Evolutionary conservation across 83 land plant genomes (phyloP).

Genomic region (Diphasiastrum complanatum): DNA sequence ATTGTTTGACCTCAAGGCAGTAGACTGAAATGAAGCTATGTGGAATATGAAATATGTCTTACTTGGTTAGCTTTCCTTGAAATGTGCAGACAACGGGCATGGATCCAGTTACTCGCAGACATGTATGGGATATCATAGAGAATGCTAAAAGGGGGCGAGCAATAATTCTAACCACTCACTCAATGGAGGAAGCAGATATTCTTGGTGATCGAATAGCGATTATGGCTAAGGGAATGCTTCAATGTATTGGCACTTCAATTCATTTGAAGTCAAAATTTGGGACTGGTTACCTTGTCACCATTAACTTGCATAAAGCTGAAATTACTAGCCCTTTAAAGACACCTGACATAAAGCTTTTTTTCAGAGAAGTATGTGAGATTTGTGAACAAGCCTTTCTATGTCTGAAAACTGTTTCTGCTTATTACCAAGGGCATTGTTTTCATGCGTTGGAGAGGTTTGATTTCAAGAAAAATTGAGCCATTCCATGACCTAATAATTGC

Average conservation of each 20-base stretch:
- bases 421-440: not conserved
- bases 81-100: conserved; percentile 58
- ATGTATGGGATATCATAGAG: conserved; percentile 53
- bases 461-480: too few species aligned
- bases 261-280: conserved; percentile 87
- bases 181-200: conserved; percentile 56
- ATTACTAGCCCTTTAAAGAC: too few species aligned
- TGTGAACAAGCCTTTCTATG: not conserved
- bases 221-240: conserved; percentile 46
- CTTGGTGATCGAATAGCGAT: conserved; percentile 43
- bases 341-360: too few species aligned
- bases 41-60: not conserved
- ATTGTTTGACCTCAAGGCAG: too few species aligned
- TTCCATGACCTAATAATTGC: too few species aligned
- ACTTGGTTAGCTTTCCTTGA: not conserved
- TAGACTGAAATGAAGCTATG: not conserved
- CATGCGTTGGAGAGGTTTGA: too few species aligned
- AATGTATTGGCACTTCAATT: conserved; percentile 66
- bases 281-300: conserved; percentile 69
- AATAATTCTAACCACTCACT: conserved; percentile 44
- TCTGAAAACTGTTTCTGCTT: conserved; percentile 1
- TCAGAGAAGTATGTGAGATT: conserved; percentile 53
- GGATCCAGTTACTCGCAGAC: conserved; percentile 46
- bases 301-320: conserved; percentile 42
- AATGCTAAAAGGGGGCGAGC: conserved; percentile 41